A percentile compares a stretch with the other conserved stretches of the same genome.
Evolutionary conservation across 164 flowering plant genomes (phyloP).

Genomic region (Euptelea pleiosperma): DNA sequence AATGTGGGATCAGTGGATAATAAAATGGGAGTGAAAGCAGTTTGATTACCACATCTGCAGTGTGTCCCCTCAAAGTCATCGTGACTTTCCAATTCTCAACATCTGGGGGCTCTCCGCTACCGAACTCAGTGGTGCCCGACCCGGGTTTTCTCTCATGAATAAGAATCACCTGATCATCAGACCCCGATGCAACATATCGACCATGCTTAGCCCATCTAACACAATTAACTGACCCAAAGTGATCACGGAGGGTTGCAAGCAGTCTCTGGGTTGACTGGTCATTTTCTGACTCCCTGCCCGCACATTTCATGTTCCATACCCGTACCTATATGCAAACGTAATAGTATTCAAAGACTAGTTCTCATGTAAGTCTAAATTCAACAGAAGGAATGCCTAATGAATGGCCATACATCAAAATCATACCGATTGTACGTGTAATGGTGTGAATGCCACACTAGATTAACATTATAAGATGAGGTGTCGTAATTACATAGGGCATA

Average conservation of each 20-base stretch:
- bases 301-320: constrained; percentile 93
- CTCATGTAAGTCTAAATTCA: no score
- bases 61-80: constrained; percentile 95
- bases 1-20: neutral
- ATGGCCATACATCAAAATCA: no score
- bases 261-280: constrained; percentile 63
- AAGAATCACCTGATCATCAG: constrained; percentile 93
- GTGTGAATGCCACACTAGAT: no score
- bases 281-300: constrained; percentile 43
- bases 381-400: no score
- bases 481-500: no score
- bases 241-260: constrained; percentile 96
- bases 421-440: no score
- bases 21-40: constrained; percentile 1
- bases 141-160: constrained; percentile 98
- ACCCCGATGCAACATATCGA: constrained; percentile 87
- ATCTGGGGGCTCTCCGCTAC: constrained; percentile 99
- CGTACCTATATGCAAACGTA: constrained; percentile 58
- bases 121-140: constrained; percentile 97
- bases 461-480: no score
- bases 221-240: constrained; percentile 98
- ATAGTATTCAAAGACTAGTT: no score
- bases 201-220: constrained; percentile 99
- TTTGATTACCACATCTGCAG: constrained; percentile 96
- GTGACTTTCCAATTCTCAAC: constrained; percentile 97